Evolutionary conservation across 305 asterid genomes (phyloP), one percentile per base, ranked within the genome.

Genomic region (Coffea humblotiana): DNA sequence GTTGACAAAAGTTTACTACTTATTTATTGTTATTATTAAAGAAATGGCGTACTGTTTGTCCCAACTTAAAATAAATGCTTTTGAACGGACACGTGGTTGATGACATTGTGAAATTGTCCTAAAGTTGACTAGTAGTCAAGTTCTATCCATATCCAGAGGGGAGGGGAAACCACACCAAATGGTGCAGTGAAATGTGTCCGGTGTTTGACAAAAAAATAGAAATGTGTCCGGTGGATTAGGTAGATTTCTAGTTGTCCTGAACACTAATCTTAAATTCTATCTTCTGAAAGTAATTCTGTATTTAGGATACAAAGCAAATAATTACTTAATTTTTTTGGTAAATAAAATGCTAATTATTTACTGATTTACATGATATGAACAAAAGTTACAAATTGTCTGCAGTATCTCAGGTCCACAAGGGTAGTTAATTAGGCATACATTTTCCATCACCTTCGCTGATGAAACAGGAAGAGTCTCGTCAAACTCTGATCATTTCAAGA

Each of bases 41-140:
- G 1, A 15, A 64, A 1, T 9, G 32, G 11, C 25, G 13, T 61
- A 64, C 64, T 60, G 21, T 43, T n/a, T 61, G 78, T 74, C 77
- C 77, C 52, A 19, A 7, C 13, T 52, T 35, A 6, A 35, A 21
- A 2, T 4, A 6, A 43, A 23, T 63, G 71, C 71, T 61, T 32
- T n/a, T 76, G 79, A 47, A 63, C 43, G 18, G 25, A 27, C 70
- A 37, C n/a, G 37, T 37, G 69, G 78, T 37, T 72, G n/a, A 15
- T 1, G 23, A n/a, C 9, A 13, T 0, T 1, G 32, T 19, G 52
- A 35, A 74, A 48, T 58, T 58, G 54, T 19, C 52, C 49, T 29
- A 8, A 15, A 13, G 25, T 58, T 60, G 25, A n/a, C 72, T 29
- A 3, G 8, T 73, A 1, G 43, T 73, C 8, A 16, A n/a, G 25